These are phyloP conservation scores for Clarkia xantiana DNA, from an alignment of 345 rosid species.

Conservation along the genomic window DNA sequence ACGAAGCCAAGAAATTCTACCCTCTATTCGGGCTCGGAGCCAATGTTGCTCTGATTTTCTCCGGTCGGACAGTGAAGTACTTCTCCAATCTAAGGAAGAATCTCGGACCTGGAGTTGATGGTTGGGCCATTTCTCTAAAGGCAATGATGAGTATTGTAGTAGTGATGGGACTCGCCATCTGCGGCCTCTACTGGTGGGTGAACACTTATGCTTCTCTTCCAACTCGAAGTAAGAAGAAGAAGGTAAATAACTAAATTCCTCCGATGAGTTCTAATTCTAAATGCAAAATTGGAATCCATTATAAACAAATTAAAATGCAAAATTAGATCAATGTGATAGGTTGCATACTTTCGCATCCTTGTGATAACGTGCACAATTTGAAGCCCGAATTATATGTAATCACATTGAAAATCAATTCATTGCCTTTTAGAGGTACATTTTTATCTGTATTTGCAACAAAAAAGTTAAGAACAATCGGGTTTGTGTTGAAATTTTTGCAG, in stretches of 20 bases:
- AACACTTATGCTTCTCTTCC: slow-evolving; percentile 62
- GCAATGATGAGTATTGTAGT: slow-evolving; percentile 98
- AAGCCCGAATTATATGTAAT: too few relatives aligned
- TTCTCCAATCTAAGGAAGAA: slow-evolving; percentile 71
- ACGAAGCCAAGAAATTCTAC: slow-evolving; percentile 89
- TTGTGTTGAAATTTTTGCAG: slow-evolving; percentile 25
- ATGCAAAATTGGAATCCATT: too few relatives aligned
- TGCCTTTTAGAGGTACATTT: too few relatives aligned
- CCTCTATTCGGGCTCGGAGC: slow-evolving; percentile 94
- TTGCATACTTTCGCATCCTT: too few relatives aligned
- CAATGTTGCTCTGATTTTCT: slow-evolving; percentile 86
- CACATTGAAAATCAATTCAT: too few relatives aligned
- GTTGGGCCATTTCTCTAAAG: slow-evolving; percentile 92
- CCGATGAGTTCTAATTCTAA: too few relatives aligned
- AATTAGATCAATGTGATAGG: too few relatives aligned
- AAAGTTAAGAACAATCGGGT: too few relatives aligned
- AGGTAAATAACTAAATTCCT: slow-evolving; percentile 31
- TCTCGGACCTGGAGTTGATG: slow-evolving; percentile 98
- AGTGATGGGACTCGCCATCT: slow-evolving; percentile 66
- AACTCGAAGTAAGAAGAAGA: slow-evolving; percentile 94
- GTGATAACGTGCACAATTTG: too few relatives aligned
- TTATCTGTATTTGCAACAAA: too few relatives aligned
- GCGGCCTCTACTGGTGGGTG: slow-evolving; percentile 92
- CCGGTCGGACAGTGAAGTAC: slow-evolving; percentile 90
- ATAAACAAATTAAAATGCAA: too few relatives aligned